Evolutionary conservation across 495 filamentous ascomycete species (phyloP).

Genomic region (Haplographium delicatum): DNA sequence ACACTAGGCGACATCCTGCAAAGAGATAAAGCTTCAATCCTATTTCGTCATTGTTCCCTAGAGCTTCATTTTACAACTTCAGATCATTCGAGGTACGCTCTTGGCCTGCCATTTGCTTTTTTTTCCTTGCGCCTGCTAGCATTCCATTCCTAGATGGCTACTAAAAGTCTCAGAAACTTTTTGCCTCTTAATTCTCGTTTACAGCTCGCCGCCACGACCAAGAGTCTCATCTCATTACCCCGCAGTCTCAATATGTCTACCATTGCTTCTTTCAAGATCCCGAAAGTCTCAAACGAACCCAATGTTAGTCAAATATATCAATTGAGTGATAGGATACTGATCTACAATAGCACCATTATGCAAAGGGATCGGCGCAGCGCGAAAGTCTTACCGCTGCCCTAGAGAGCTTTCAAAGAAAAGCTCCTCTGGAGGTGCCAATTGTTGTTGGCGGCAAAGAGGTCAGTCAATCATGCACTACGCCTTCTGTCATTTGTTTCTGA

Average conservation of each 20-base stretch:
- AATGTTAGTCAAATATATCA: constrained; percentile 58
- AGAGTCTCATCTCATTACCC: constrained; percentile 6
- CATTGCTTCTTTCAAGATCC: constrained; percentile 66
- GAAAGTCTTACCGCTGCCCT: constrained; percentile 67
- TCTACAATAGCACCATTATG: constrained; percentile 71
- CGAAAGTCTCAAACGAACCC: constrained; percentile 83
- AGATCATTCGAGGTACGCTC: constrained; percentile 12
- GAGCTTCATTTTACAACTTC: neutral
- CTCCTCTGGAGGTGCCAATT: constrained; percentile 67
- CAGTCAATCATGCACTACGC: constrained; percentile 16
- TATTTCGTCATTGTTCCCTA: too few species aligned
- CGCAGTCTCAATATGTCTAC: constrained; percentile 20
- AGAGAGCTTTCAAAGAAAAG: constrained; percentile 50
- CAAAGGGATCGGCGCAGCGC: constrained; percentile 73
- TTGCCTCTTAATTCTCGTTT: constrained; percentile 17
- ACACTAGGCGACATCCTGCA: neutral
- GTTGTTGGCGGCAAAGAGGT: constrained; percentile 77
- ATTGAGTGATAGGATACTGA: constrained; percentile 11
- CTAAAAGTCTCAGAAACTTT: constrained; percentile 20
- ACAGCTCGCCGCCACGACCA: neutral
- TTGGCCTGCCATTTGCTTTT: neutral
- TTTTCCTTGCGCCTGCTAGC: neutral
- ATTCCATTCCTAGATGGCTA: constrained; percentile 15
- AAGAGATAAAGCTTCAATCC: too few species aligned
- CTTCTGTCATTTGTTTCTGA: constrained; percentile 12